A percentile compares a stretch with the other conserved stretches of the same genome.
Evolutionary conservation across 1,139 yeast genomes (phyloP).

Genomic region (Diutina pseudorugosa): DNA sequence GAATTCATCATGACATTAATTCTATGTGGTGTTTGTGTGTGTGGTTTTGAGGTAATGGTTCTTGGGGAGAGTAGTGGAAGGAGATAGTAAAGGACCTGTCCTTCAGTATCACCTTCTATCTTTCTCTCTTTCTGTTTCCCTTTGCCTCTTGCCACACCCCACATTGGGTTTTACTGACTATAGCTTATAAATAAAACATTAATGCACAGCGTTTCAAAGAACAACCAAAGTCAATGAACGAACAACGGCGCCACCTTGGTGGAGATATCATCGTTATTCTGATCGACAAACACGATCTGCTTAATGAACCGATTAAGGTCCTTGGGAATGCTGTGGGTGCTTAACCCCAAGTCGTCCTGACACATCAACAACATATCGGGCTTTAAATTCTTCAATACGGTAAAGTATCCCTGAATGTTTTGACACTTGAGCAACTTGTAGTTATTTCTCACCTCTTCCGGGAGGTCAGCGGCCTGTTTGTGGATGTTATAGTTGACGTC

Average conservation of each 20-base stretch:
- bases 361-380: constrained; percentile 34
- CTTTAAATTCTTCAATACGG: constrained; percentile 26
- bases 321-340: constrained; percentile 16
- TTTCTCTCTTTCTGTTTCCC: too few species aligned
- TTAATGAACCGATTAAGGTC: constrained; percentile 30
- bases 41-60: too few species aligned
- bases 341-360: constrained; percentile 31
- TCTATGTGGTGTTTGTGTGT: too few species aligned
- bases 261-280: constrained; percentile 18
- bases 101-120: too few species aligned
- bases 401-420: constrained; percentile 32
- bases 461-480: constrained; percentile 8
- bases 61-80: too few species aligned
- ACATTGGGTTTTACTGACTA: too few species aligned
- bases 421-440: constrained; percentile 30
- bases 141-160: too few species aligned
- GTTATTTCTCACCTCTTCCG: constrained; percentile 18
- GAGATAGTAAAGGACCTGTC: too few species aligned
- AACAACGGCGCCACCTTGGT: constrained; percentile 4
- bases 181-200: not conserved
- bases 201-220: too few species aligned
- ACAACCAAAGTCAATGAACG: constrained; percentile 1
- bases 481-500: constrained; percentile 20
- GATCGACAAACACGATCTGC: constrained; percentile 26
- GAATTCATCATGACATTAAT: too few species aligned